Base-by-base conservation (phyloP, 176 grass and related monocot species). In the Eragrostis curvula region DNA sequence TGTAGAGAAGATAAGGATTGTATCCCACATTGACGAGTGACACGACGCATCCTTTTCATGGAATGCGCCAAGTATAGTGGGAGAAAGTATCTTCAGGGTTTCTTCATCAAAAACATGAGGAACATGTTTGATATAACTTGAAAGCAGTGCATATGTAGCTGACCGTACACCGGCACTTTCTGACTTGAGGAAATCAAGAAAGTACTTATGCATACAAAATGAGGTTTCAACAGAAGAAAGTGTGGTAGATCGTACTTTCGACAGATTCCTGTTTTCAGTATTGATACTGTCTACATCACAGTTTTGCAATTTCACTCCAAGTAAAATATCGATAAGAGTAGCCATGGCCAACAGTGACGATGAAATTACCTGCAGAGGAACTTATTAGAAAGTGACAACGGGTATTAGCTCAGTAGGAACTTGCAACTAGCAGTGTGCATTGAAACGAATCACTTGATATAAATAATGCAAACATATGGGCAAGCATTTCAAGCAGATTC, bases 1-100 rank as follows among this genome's bases (percentile, higher is more conserved):
- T 83, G 63, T 85, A 74, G 90, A 95, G 82, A 95, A 95, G 61
- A 80, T 40, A 82, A 98, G 83, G 76, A 98, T 62, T 74, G 91
- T 66, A 53, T 91, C 90, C 95, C 92, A 98, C 96, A 98, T 95
- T 68, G 96, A 83, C 40, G 81, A 93, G 86, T 98, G 96, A 16
- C 92, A 95, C 13, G 82, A 88, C 9, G 84, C 52, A 73, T 98
- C 92, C 80, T 93, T 95, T 48, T 95, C 96, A 88, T 84, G 87
- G 81, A 98, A 95, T 39, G 88, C 68, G 61, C 90, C 88, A 85
- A 98, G 90, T 81, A 98, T n/a, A 52, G 74, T 70, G 48, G 88
- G 53, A 68, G 96, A 91, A 72, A 93, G 81, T 28, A 84, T 86
- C 67, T 95, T 98, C 90, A 95, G 64, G 81, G 86, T 71, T 86